Evolutionary conservation across 2,329 filamentous ascomycete genomes (phyloP), one percentile per base, ranked within the genome.

Genomic region (Didymella pinodella): DNA sequence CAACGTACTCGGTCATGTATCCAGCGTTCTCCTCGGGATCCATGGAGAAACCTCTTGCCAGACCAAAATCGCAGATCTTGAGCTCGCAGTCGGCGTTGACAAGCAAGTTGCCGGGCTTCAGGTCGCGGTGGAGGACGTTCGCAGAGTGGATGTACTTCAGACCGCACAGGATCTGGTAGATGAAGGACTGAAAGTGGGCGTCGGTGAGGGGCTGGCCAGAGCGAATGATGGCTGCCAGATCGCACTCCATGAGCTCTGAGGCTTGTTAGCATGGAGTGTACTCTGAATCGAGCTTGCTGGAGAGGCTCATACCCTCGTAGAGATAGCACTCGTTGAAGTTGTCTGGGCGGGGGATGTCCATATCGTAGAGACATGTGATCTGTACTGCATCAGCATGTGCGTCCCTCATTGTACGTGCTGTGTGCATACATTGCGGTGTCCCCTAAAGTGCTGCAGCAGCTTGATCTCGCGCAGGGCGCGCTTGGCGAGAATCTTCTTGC

Each of bases 271-370:
- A 55, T 44, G 57, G 57, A 38, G 32, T 34, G 34, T 25, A 20
- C 14, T 18, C 20, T 2, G 40, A 20, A 8, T 18, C 20, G 8
- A 26, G 7, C 14, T 14, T 16, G 31, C 12, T 28, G 49, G 34
- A 38, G 36, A 28, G 43, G 28, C 26, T 20, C 63, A 57, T 69
- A 96, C 95, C 95, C 84, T 99, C 95, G 76, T 99, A 99, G 61
- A 99, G 87, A 79, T 99, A 99, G 54, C 93, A 96, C 83, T 99
- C 95, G 80, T 99, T 99, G 84, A 98, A 99, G 83, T 95, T 96
- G 62, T 97, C 93, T 29, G 94, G 94, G 72, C 93, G 88, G 49
- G 95, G 95, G 77, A 99, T 98, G 77, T 99, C 95, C 95, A 99
- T 98, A 79, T 99, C 95, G 79, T 97, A 99, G 64, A 99, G 85